Evolutionary conservation across 2,329 filamentous ascomycete species (phyloP).

Genomic region (Geosmithia putterillii): DNA sequence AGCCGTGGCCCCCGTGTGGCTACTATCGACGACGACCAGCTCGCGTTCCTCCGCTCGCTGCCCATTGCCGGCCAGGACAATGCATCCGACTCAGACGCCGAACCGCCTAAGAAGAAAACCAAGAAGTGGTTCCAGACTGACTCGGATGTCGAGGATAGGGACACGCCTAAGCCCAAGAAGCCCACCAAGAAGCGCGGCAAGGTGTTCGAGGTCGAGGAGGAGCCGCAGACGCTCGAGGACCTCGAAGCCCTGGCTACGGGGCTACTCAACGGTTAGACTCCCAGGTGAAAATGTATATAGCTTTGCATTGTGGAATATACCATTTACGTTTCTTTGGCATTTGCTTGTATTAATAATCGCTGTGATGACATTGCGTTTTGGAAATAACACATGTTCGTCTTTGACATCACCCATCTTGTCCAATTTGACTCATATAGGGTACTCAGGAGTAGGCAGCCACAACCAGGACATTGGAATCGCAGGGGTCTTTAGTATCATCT

Average conservation of each 20-base stretch:
- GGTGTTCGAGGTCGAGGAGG: constrained; percentile 49
- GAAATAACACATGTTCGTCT: no score
- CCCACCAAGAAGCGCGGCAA: constrained; percentile 32
- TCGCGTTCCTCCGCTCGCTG: constrained; percentile 45
- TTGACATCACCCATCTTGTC: no score
- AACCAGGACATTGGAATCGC: no score
- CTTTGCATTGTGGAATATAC: no score
- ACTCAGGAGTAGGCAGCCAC: no score
- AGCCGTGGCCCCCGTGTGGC: constrained; percentile 31
- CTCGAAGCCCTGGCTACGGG: constrained; percentile 66
- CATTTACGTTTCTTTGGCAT: no score
- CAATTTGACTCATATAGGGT: no score
- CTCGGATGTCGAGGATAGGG: constrained; percentile 49
- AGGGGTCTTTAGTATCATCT: no score
- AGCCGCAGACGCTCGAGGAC: constrained; percentile 70
- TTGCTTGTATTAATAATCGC: no score
- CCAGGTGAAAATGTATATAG: constrained; percentile 6
- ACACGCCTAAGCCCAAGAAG: constrained; percentile 22
- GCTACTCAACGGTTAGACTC: constrained; percentile 40
- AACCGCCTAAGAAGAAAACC: constrained; percentile 40
- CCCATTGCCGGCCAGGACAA: constrained; percentile 29
- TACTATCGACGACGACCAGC: constrained; percentile 1
- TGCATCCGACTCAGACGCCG: constrained; percentile 7
- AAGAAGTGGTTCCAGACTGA: constrained; percentile 75
- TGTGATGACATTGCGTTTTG: no score